Evolutionary conservation across 345 rosid species (phyloP).

Genomic region (Eucalyptus shirleyi): DNA sequence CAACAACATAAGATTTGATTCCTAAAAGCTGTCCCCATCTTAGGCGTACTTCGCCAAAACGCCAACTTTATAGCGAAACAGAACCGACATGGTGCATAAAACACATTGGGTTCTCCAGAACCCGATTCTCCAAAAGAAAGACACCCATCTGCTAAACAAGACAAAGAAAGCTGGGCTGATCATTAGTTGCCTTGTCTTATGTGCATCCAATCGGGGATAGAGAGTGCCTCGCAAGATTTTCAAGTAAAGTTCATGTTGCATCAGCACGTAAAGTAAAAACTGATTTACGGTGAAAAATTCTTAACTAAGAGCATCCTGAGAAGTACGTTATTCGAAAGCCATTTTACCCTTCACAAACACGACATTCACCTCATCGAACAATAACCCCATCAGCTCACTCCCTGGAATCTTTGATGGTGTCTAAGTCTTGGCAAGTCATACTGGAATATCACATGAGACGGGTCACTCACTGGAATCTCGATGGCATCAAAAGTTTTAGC

Average conservation of each 20-base stretch:
- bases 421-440: background rate
- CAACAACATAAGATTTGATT: background rate
- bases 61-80: background rate
- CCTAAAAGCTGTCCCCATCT: background rate
- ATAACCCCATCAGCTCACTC: background rate
- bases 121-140: background rate
- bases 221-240: background rate
- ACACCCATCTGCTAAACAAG: background rate
- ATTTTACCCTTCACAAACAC: background rate
- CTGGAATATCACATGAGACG: background rate
- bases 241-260: background rate
- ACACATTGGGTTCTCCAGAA: background rate
- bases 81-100: background rate
- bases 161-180: background rate
- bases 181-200: background rate
- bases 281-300: background rate
- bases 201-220: background rate
- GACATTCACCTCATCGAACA: background rate
- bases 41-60: background rate
- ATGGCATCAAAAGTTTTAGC: background rate
- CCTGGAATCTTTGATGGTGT: background rate
- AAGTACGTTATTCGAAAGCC: background rate
- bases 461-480: background rate
- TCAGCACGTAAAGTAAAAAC: background rate
- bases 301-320: background rate